These are phyloP conservation scores for Zizania latifolia DNA, from an alignment of 176 grass and related monocot species.

Conservation along the genomic window DNA sequence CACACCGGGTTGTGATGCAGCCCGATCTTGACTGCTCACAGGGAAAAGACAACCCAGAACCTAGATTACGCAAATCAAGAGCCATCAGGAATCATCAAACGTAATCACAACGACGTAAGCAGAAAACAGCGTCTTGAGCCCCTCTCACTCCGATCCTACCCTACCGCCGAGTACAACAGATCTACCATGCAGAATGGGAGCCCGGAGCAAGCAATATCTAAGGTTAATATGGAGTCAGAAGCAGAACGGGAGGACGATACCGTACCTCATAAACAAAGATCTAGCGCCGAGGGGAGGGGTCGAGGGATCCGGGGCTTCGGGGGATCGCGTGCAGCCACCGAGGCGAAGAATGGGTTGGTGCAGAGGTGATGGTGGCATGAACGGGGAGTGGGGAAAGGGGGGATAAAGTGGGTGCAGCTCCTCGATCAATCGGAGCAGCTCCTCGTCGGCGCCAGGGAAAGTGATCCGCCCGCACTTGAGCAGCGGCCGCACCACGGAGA, in stretches of 20 bases:
- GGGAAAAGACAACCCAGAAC: not conserved
- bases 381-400: too few species aligned
- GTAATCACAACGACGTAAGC: not conserved
- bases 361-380: too few species aligned
- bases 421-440: too few species aligned
- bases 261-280: slow-evolving; percentile 63
- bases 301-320: not conserved
- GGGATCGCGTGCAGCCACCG: not conserved
- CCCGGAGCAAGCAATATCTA: slow-evolving; percentile 5
- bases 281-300: slow-evolving; percentile 5
- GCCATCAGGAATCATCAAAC: not conserved
- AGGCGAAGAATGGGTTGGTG: not conserved
- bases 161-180: not conserved
- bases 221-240: not conserved
- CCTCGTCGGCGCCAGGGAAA: too few species aligned
- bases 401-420: too few species aligned
- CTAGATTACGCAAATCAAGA: not conserved
- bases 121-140: not conserved
- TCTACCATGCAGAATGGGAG: not conserved
- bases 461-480: too few species aligned
- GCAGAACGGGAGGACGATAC: not conserved
- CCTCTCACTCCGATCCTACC: not conserved
- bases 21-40: slow-evolving; percentile 69
- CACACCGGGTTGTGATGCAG: slow-evolving; percentile 72
- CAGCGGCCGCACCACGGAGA: too few species aligned